phyloP scores from a whole-genome alignment of 2,329 filamentous ascomycete genomes.

The Trichophyton equinum region DNA sequence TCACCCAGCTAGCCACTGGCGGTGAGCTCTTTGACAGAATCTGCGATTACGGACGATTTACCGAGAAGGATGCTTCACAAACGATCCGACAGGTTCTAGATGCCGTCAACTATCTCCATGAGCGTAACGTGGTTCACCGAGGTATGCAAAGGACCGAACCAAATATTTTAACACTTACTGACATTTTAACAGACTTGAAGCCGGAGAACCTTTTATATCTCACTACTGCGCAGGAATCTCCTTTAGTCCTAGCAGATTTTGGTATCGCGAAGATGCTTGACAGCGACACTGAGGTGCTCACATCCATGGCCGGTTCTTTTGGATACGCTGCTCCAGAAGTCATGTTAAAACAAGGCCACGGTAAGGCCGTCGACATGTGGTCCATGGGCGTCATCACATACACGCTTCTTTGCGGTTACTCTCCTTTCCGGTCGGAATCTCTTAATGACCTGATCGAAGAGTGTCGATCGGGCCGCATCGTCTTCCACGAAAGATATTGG shows the following conservation, averaged over 20 bases:
- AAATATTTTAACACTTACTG: conserved; percentile 6
- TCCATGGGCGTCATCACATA: conserved; percentile 98
- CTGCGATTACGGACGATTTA: conserved; percentile 95
- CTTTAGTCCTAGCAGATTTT: conserved; percentile 89
- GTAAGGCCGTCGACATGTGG: conserved; percentile 99
- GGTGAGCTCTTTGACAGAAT: conserved; percentile 97
- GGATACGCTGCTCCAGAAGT: conserved; percentile 96
- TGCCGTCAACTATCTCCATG: conserved; percentile 87
- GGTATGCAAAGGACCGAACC: conserved; percentile 40
- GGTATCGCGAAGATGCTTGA: conserved; percentile 98
- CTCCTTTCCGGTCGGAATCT: conserved; percentile 91
- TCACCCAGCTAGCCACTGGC: conserved; percentile 88
- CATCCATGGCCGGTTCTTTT: conserved; percentile 97
- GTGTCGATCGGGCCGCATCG: conserved; percentile 67
- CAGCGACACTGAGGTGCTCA: conserved; percentile 77
- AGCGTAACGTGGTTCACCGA: conserved; percentile 90
- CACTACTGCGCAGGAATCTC: conserved; percentile 61
- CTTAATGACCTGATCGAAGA: conserved; percentile 88
- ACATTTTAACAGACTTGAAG: conserved; percentile 61
- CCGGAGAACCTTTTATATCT: conserved; percentile 95
- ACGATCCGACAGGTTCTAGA: conserved; percentile 89
- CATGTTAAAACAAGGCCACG: conserved; percentile 94
- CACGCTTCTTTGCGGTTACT: conserved; percentile 94
- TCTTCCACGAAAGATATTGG: conserved; percentile 98
- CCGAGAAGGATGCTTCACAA: conserved; percentile 91